A percentile compares a stretch with the other conserved stretches of the same genome.
Conservation (phyloP, 768 basidiomycete species). For the Gymnopilus junonius region DNA sequence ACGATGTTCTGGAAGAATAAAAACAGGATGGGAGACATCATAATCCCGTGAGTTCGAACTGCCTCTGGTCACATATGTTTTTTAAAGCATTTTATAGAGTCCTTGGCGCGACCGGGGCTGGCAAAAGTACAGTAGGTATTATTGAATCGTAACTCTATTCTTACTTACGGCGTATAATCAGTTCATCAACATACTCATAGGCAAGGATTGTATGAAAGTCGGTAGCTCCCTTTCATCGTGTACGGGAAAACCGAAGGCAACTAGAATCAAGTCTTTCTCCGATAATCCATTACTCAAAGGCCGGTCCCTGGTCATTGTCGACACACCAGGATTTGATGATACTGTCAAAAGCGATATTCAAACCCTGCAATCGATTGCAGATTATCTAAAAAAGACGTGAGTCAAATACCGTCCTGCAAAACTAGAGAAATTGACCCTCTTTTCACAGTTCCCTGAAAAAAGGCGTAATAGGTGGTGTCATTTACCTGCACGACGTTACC, state of each 20-base stretch:
- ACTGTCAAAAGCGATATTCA: constrained; percentile 19
- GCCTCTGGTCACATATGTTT: neutral
- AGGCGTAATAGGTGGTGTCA: constrained; percentile 27
- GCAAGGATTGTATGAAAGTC: neutral
- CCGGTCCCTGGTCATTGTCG: neutral
- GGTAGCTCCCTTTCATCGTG: neutral
- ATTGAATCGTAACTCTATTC: neutral
- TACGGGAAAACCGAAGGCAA: neutral
- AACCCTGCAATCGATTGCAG: constrained; percentile 28
- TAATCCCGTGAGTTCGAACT: neutral
- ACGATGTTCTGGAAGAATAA: neutral
- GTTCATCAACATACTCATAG: neutral
- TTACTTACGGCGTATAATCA: neutral
- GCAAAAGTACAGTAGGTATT: neutral
- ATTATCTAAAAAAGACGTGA: constrained; percentile 25
- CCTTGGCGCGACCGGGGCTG: neutral
- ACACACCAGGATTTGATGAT: neutral
- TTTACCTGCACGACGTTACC: constrained; percentile 27
- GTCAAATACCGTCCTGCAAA: neutral
- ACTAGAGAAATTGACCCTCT: no score
- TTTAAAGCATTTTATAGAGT: neutral
- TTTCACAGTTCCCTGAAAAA: constrained; percentile 1
- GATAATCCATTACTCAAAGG: neutral
- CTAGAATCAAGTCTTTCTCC: neutral
- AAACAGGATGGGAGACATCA: neutral